These are phyloP conservation scores for Acrasis kona DNA, from an alignment of 78 protist genomes.

Conservation along the genomic window DNA sequence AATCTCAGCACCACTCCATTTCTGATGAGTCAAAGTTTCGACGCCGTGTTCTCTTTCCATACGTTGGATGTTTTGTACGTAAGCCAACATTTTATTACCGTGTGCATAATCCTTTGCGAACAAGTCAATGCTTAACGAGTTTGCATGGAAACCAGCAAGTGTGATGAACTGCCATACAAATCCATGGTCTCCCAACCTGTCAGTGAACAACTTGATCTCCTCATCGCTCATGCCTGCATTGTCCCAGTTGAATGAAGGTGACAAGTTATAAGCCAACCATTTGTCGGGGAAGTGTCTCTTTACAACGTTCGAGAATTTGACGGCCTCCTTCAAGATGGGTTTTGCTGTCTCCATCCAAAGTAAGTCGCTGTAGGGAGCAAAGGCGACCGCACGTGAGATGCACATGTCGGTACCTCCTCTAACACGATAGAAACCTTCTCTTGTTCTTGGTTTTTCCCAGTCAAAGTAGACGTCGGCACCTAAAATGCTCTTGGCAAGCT, in stretches of 20 bases:
- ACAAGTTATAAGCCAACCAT: conserved; percentile 79
- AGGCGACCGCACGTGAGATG: conserved; percentile 58
- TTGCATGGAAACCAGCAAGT: conserved; percentile 82
- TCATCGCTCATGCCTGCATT: conserved; percentile 58
- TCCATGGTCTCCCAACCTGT: conserved; percentile 57
- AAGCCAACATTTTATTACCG: conserved; percentile 59
- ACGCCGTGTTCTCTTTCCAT: conserved; percentile 44
- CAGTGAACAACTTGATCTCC: conserved; percentile 58
- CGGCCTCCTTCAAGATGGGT: conserved; percentile 70
- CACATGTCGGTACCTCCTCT: conserved; percentile 60
- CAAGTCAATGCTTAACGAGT: conserved; percentile 38
- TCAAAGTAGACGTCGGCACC: conserved; percentile 40
- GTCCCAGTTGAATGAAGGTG: conserved; percentile 93
- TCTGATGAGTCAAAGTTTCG: conserved; percentile 54
- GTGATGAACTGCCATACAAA: conserved; percentile 89
- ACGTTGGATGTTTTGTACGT: conserved; percentile 56
- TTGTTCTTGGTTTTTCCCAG: conserved; percentile 67
- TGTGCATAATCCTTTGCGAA: conserved; percentile 38
- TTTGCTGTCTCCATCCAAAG: conserved; percentile 83
- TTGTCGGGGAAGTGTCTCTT: conserved; percentile 46
- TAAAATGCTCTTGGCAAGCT: conserved; percentile 32
- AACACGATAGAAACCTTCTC: conserved; percentile 77
- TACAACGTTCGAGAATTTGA: conserved; percentile 58
- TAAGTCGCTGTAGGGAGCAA: conserved; percentile 74
- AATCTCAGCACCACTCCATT: conserved; percentile 49